phyloP scores from a whole-genome alignment of 768 basidiomycete genomes.

The Lactarius hengduanensis region DNA sequence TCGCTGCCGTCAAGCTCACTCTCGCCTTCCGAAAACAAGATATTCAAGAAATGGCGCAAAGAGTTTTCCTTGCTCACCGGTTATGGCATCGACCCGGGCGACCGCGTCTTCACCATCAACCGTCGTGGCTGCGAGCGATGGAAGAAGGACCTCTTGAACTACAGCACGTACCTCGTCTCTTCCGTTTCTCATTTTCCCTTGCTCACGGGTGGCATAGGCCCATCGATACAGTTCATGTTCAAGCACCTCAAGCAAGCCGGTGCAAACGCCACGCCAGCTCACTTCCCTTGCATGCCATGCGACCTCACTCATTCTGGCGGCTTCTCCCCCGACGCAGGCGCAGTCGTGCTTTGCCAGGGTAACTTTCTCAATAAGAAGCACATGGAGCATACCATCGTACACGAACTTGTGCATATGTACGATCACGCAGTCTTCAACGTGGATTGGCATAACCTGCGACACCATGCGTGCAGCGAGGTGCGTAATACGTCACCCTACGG shows the following conservation, averaged over 20 bases:
- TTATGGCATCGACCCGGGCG: conserved; percentile 47
- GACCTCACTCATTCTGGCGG: conserved; percentile 73
- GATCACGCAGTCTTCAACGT: conserved; percentile 95
- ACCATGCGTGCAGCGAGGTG: conserved; percentile 98
- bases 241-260: conserved; percentile 81
- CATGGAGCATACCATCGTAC: conserved; percentile 90
- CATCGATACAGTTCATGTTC: conserved; percentile 85
- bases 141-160: conserved; percentile 48
- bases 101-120: conserved; percentile 39
- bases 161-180: conserved; percentile 40
- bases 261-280: conserved; percentile 64
- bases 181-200: background rate
- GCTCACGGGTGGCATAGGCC: conserved; percentile 51
- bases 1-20: conserved; percentile 2
- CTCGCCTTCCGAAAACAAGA: conserved; percentile 29
- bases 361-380: conserved; percentile 77
- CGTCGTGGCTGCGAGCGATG: conserved; percentile 51
- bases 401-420: conserved; percentile 94
- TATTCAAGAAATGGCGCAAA: conserved; percentile 52
- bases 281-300: conserved; percentile 86
- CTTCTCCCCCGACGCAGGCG: conserved; percentile 73
- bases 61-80: conserved; percentile 51
- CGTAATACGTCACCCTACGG: conserved; percentile 30
- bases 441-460: conserved; percentile 84
- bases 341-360: conserved; percentile 83